Evolutionary conservation across 2,329 filamentous ascomycete genomes (phyloP).

Genomic region (Colletotrichum ledebouriae): DNA sequence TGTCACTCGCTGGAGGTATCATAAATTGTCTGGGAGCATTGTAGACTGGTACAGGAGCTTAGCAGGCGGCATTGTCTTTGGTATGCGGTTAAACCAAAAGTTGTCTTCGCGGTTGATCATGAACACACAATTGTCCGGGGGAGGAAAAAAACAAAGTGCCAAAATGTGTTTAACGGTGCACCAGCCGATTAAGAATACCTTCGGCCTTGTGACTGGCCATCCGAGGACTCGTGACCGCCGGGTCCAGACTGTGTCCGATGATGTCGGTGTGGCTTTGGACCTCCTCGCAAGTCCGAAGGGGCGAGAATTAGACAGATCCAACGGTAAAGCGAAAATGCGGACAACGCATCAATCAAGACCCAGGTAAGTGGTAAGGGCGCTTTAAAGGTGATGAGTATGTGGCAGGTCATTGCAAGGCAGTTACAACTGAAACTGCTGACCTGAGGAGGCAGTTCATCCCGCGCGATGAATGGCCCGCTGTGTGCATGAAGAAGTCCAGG

Average conservation of each 20-base stretch:
- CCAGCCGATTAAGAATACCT: too few relatives aligned
- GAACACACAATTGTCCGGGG: background rate
- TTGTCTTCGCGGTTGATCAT: constrained; percentile 26
- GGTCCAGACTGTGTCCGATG: constrained; percentile 31
- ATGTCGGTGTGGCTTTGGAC: constrained; percentile 37
- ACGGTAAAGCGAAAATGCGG: background rate
- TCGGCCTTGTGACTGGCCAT: constrained; percentile 21
- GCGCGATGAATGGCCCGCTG: background rate
- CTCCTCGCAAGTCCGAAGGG: constrained; percentile 20
- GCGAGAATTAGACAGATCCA: constrained; percentile 20
- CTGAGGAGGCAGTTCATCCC: background rate
- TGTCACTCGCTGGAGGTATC: constrained; percentile 34
- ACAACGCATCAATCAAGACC: constrained; percentile 9
- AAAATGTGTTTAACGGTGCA: too few relatives aligned
- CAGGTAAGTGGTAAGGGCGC: background rate
- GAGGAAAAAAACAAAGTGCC: too few relatives aligned
- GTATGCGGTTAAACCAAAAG: constrained; percentile 31
- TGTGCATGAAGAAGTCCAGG: background rate
- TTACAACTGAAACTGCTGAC: background rate
- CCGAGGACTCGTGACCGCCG: constrained; percentile 22
- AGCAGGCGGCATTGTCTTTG: constrained; percentile 41
- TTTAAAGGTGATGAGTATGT: background rate
- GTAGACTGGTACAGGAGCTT: constrained; percentile 38
- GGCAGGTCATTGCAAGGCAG: background rate
- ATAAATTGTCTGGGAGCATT: constrained; percentile 40